Conservation (phyloP, 148 eudicot genomes). For the Rhododendron ovatum region DNA sequence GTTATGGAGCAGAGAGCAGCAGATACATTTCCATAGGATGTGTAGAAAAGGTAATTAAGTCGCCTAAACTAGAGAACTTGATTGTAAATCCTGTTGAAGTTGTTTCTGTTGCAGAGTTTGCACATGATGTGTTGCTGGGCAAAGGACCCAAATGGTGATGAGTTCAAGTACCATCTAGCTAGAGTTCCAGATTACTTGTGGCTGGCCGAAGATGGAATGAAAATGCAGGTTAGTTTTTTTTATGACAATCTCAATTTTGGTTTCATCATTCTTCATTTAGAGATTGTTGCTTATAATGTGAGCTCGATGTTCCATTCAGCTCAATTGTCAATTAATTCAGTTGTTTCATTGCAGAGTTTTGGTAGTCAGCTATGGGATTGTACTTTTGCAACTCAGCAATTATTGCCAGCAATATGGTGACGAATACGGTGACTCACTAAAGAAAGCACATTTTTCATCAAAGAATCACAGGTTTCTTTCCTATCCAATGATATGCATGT, state of each 20-base stretch:
- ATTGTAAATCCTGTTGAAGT: not conserved
- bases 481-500: not conserved
- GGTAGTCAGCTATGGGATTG: conserved; percentile 50
- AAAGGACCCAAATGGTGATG: conserved; percentile 36
- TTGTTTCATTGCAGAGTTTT: conserved; percentile 29
- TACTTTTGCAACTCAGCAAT: conserved; percentile 45
- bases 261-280: not conserved
- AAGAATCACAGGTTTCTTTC: conserved; percentile 39
- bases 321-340: not conserved
- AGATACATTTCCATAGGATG: conserved; percentile 39
- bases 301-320: not conserved
- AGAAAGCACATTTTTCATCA: conserved; percentile 40
- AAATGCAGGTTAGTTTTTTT: conserved; percentile 25
- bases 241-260: not conserved
- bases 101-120: conserved; percentile 28
- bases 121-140: conserved; percentile 62
- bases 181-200: conserved; percentile 46
- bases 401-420: conserved; percentile 39
- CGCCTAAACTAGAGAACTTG: not conserved
- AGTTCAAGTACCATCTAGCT: conserved; percentile 45
- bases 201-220: conserved; percentile 52
- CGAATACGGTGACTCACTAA: conserved; percentile 43
- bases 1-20: conserved; percentile 26
- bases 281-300: not conserved
- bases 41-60: conserved; percentile 24